Percentiles rank a stretch among this genome's conserved stretches.
phyloP scores from a whole-genome alignment of 805 yeast species.

The Wickerhamiella spandovensis region DNA sequence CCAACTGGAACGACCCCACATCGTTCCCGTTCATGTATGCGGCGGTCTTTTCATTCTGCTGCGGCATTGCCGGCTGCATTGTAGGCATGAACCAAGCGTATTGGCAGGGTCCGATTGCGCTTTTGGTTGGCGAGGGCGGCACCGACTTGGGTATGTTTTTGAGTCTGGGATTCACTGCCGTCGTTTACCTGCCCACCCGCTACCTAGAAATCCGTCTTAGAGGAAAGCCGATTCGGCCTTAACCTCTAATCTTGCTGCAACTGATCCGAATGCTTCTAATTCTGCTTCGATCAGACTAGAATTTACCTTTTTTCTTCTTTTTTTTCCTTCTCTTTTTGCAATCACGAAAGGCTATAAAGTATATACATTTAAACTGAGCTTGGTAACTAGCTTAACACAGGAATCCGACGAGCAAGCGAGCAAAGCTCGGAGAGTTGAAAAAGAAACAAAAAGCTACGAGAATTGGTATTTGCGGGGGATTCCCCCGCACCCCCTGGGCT shows the following conservation, averaged over 20 bases:
- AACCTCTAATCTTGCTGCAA: neutral
- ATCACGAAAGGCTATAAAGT: too few species aligned
- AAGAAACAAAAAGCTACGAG: too few species aligned
- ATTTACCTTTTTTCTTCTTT: too few species aligned
- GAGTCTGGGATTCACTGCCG: constrained; percentile 54
- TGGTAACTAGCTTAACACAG: too few species aligned
- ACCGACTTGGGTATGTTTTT: constrained; percentile 80
- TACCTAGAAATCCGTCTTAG: constrained; percentile 47
- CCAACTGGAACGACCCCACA: constrained; percentile 51
- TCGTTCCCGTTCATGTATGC: constrained; percentile 61
- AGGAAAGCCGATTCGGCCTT: constrained; percentile 11
- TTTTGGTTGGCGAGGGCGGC: constrained; percentile 46
- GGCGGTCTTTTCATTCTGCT: constrained; percentile 46
- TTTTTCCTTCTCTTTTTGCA: too few species aligned
- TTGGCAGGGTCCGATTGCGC: constrained; percentile 67
- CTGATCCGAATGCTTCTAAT: too few species aligned
- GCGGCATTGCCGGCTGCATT: constrained; percentile 72
- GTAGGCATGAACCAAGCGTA: constrained; percentile 82
- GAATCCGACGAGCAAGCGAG: too few species aligned
- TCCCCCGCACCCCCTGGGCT: too few species aligned
- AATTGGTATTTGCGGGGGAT: too few species aligned
- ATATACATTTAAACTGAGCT: too few species aligned
- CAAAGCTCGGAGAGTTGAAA: too few species aligned
- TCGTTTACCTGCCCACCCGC: constrained; percentile 52
- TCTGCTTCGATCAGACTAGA: too few species aligned